Evolutionary conservation across 495 filamentous ascomycete genomes (phyloP).

Genomic region (Annulohypoxylon moriforme): DNA sequence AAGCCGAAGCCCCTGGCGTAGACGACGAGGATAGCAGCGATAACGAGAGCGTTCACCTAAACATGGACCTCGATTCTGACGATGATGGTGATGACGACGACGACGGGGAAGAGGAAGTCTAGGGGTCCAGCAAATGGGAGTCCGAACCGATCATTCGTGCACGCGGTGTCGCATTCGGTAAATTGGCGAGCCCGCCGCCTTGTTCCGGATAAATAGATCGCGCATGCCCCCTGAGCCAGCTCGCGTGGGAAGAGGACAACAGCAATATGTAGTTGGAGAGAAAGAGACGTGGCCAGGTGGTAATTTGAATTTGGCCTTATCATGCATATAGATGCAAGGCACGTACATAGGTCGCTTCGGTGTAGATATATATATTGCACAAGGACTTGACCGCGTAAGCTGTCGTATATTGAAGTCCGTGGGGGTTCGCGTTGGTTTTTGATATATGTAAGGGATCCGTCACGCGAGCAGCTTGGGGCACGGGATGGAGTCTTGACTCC

Average conservation of each 20-base stretch:
- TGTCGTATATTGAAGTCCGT: conserved; percentile 10
- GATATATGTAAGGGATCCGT: not conserved
- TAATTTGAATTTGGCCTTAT: conserved; percentile 33
- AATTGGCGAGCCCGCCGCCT: conserved; percentile 16
- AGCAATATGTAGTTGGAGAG: not conserved
- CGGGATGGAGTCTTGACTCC: not conserved
- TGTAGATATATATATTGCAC: not conserved
- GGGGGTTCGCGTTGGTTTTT: conserved; percentile 7
- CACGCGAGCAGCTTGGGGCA: conserved; percentile 10
- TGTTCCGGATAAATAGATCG: conserved; percentile 38
- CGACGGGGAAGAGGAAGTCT: conserved; percentile 50
- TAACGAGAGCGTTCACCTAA: conserved; percentile 55
- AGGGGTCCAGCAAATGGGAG: conserved; percentile 38
- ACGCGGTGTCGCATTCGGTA: conserved; percentile 31
- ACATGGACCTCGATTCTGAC: conserved; percentile 53
- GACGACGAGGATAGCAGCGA: conserved; percentile 45
- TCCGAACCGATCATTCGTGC: conserved; percentile 21
- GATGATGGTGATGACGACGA: conserved; percentile 47
- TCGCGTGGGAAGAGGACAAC: not conserved
- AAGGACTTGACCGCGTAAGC: conserved; percentile 29
- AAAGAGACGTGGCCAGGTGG: conserved; percentile 7
- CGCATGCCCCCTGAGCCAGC: conserved; percentile 13
- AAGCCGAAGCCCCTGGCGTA: not conserved
- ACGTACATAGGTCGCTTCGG: conserved; percentile 24
- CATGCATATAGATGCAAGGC: conserved; percentile 37